phyloP scores from a whole-genome alignment of 164 flowering plant genomes.

The Umbilicus rupestris region DNA sequence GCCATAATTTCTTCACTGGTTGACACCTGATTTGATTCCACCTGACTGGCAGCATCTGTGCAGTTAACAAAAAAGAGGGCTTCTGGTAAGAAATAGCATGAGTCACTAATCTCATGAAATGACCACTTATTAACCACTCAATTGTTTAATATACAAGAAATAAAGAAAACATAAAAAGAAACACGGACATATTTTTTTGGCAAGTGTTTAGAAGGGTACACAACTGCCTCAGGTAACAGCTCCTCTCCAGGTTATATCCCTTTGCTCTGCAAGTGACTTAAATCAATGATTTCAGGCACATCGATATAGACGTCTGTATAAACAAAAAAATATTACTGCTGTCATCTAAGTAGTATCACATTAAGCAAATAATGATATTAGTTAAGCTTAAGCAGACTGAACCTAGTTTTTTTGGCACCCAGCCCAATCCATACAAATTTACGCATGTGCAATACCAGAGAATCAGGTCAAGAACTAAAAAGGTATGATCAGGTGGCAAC shows the following conservation, averaged over 20 bases:
- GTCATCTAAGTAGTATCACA: background rate
- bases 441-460: constrained; percentile 91
- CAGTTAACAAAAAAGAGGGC: background rate
- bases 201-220: no score
- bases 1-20: constrained; percentile 73
- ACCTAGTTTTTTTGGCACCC: constrained; percentile 99
- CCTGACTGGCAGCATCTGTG: constrained; percentile 35
- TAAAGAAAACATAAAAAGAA: no score
- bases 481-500: background rate
- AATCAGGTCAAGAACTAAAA: constrained; percentile 83
- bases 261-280: constrained; percentile 87
- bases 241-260: constrained; percentile 96
- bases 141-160: no score
- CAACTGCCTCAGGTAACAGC: constrained; percentile 83
- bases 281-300: constrained; percentile 88
- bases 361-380: background rate
- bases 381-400: constrained; percentile 11
- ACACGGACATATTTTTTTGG: no score
- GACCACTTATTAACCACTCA: no score
- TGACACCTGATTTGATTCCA: constrained; percentile 27
- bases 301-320: constrained; percentile 92
- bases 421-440: constrained; percentile 95
- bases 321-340: constrained; percentile 6
- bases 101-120: background rate
- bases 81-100: background rate